Percentiles rank a stretch among this genome's conserved stretches.
Conservation (phyloP, 129 eudicot species). For the Chrysanthemum lavandulifolium region DNA sequence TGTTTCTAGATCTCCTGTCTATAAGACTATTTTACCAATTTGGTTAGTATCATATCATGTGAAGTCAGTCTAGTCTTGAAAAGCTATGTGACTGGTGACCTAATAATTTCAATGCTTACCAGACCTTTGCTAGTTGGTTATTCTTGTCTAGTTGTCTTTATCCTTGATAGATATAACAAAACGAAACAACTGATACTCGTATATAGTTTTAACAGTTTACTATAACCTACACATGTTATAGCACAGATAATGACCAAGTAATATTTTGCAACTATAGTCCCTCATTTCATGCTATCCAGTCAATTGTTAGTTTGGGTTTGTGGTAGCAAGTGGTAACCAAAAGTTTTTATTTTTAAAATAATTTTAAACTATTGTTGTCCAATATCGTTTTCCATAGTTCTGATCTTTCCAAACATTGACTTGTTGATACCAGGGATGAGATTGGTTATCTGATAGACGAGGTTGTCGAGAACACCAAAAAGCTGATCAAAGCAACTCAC, state of each 20-base stretch:
- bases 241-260: too few relatives aligned
- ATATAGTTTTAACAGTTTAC: too few relatives aligned
- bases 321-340: neutral
- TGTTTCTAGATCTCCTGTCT: too few relatives aligned
- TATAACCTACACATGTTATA: too few relatives aligned
- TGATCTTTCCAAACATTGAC: slow-evolving; percentile 3
- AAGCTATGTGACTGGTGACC: neutral
- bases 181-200: too few relatives aligned
- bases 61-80: neutral
- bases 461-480: slow-evolving; percentile 71
- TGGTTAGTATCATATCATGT: neutral
- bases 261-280: too few relatives aligned
- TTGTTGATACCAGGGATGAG: slow-evolving; percentile 58
- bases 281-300: too few relatives aligned
- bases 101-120: neutral
- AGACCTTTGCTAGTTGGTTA: neutral
- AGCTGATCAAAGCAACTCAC: slow-evolving; percentile 67
- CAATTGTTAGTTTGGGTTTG: too few relatives aligned
- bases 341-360: neutral
- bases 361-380: neutral
- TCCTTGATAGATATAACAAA: too few relatives aligned
- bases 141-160: too few relatives aligned
- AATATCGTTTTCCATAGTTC: slow-evolving; percentile 3
- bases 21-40: neutral
- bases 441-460: slow-evolving; percentile 66